A percentile compares a stretch with the other conserved stretches of the same genome.
These are phyloP conservation scores for Potentilla sterilis DNA, from an alignment of 306 rosid species.

Conservation along the genomic window DNA sequence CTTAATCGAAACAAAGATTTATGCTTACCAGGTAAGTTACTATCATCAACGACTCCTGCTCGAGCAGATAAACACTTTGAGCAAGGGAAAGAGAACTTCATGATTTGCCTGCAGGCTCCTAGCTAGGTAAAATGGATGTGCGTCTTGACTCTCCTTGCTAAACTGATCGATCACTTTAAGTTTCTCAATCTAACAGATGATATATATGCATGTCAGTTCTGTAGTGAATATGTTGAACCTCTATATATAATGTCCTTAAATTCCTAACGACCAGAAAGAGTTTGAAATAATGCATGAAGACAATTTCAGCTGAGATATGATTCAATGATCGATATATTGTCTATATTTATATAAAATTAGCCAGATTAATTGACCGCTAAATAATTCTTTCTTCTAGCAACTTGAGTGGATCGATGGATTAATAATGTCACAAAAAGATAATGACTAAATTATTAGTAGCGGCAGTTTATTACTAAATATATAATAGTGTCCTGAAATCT, in stretches of 20 bases:
- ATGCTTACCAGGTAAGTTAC: not conserved
- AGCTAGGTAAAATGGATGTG: not conserved
- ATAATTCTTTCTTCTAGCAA: not conserved
- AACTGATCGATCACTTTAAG: not conserved
- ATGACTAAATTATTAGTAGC: not conserved
- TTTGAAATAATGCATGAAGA: not conserved
- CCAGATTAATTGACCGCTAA: not conserved
- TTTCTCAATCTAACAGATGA: not conserved
- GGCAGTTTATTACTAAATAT: not conserved
- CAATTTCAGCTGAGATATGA: not conserved
- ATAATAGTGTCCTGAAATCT: not conserved
- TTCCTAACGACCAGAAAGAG: not conserved
- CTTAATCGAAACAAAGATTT: not conserved
- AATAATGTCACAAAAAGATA: not conserved
- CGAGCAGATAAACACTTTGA: conserved; percentile 18
- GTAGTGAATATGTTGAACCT: conserved; percentile 3
- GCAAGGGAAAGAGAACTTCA: conserved; percentile 22
- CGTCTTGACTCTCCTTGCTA: not conserved
- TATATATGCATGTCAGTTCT: not conserved
- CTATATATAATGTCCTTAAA: not conserved
- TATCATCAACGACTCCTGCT: conserved; percentile 14
- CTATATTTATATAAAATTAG: not conserved
- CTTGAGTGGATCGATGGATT: not conserved
- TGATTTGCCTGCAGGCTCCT: not conserved
- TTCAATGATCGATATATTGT: not conserved